These are phyloP conservation scores for Antrodiella citrinella DNA, from an alignment of 768 basidiomycete genomes.

Conservation along the genomic window DNA sequence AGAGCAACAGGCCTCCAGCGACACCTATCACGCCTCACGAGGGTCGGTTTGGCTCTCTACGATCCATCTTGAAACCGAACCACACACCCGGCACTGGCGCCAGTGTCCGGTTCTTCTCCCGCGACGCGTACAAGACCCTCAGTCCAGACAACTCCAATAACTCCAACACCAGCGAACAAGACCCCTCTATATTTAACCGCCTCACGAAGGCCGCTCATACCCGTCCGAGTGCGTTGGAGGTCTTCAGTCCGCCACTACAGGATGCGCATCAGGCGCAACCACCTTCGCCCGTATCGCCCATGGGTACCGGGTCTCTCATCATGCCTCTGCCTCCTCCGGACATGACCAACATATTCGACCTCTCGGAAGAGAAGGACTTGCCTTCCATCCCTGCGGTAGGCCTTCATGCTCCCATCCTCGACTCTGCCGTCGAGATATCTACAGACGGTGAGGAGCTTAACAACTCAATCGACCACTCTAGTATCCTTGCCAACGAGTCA, in stretches of 20 bases:
- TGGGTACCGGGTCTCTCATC: conserved; percentile 21
- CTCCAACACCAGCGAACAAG: conserved; percentile 26
- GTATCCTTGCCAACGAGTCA: conserved; percentile 5
- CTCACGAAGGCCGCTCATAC: conserved; percentile 21
- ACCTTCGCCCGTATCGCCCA: conserved; percentile 12
- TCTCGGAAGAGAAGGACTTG: conserved; percentile 48
- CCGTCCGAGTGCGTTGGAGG: conserved; percentile 38
- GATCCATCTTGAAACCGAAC: conserved; percentile 65
- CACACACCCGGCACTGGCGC: conserved; percentile 73
- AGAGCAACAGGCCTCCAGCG: conserved; percentile 15
- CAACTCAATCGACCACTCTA: background rate
- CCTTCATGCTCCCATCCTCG: conserved; percentile 21
- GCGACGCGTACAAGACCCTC: conserved; percentile 56
- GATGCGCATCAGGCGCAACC: background rate
- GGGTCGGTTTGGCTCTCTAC: conserved; percentile 42
- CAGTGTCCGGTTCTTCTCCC: conserved; percentile 71
- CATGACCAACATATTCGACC: conserved; percentile 47
- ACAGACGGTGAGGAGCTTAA: conserved; percentile 20
- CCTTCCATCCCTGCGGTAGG: conserved; percentile 35
- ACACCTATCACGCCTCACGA: conserved; percentile 30
- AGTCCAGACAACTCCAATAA: conserved; percentile 41
- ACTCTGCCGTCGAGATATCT: conserved; percentile 29
- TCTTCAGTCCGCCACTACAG: conserved; percentile 37
- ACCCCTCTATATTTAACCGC: conserved; percentile 20
- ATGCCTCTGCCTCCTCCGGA: conserved; percentile 35